Base-by-base conservation (phyloP, 192 early-diverging fungal genomes). In the Coemansia sp. region DNA sequence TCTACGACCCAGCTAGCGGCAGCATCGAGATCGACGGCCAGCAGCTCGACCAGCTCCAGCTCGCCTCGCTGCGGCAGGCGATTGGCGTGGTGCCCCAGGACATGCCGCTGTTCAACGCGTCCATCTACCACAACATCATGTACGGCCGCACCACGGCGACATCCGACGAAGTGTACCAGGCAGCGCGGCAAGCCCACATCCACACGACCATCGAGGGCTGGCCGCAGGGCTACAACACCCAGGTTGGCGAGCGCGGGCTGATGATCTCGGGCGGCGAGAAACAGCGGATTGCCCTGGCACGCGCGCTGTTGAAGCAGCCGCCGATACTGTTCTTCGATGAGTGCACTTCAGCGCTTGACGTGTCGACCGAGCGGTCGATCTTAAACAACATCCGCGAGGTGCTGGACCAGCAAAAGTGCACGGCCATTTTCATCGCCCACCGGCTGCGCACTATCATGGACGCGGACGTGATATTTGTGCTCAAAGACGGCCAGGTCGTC, bases 361-460 rank as follows among this genome's bases (percentile, higher is more conserved):
- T 81, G 1, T 64, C 79, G 14, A 84, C 85, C 0, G 85, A 85
- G 48, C 72, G 90, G 46, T 81, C 90, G 11, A 67, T 94, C 28
- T 70, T 95, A 22, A 80, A 82, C 29, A 94, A 98, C 56, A 93
- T 96, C 50, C 83, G 91, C n/a, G 83, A 83, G 11, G 83, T 94
- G 48, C 77, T 85, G 36, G 34, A 50, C 26, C 73, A 81, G 53
- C 78, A 79, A 14, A 58, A 79, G 12, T 79, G 88, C 48, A 97
- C 96, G 5, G 90, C 90, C 41, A 82, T 99, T 8, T 93, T 94
- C 70, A 88, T 99, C 71, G 95, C 97, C 0, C 97, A 99, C 62
- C 78, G 94, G 3, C 64, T 99, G 62, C 78, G 86, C 27, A 95
- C 97, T 5, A 88, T 98, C 68, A 82, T 84, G 51, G 88, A 92